phyloP scores from a whole-genome alignment of 208 protist species.

The Naegleria fowleri region DNA sequence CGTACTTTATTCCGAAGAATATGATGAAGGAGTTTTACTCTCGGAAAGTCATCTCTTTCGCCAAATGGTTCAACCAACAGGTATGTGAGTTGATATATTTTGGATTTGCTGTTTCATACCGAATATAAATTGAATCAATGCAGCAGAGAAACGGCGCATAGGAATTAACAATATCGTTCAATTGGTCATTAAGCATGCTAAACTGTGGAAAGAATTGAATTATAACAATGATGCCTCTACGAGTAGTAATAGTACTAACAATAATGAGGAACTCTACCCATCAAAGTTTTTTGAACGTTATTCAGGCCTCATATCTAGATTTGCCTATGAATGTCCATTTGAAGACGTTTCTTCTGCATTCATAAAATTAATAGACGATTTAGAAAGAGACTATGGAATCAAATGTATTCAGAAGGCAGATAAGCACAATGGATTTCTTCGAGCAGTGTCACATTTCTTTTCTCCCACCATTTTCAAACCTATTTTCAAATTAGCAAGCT shows the following conservation, averaged over 20 bases:
- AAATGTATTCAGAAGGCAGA: background rate
- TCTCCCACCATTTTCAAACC: background rate
- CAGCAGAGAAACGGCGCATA: background rate
- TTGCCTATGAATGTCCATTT: slow-evolving; percentile 29
- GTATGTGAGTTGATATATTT: background rate
- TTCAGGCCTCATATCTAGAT: background rate
- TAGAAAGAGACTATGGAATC: background rate
- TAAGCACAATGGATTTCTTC: background rate
- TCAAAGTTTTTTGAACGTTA: background rate
- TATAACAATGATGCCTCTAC: background rate
- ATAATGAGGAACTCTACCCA: background rate
- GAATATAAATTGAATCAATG: background rate
- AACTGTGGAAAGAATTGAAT: background rate
- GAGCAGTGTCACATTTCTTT: background rate
- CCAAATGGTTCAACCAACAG: background rate
- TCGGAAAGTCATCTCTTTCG: slow-evolving; percentile 8
- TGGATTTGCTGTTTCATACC: background rate
- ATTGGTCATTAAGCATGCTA: background rate
- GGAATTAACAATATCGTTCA: slow-evolving; percentile 1
- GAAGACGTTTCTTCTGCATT: background rate
- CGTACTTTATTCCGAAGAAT: slow-evolving; percentile 8
- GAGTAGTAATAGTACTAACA: background rate
- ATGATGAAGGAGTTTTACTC: slow-evolving; percentile 7
- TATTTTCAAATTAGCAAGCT: background rate
- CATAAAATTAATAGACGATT: background rate